Conservation (phyloP, 768 basidiomycete species). For the Podaxis carcinomalis region DNA sequence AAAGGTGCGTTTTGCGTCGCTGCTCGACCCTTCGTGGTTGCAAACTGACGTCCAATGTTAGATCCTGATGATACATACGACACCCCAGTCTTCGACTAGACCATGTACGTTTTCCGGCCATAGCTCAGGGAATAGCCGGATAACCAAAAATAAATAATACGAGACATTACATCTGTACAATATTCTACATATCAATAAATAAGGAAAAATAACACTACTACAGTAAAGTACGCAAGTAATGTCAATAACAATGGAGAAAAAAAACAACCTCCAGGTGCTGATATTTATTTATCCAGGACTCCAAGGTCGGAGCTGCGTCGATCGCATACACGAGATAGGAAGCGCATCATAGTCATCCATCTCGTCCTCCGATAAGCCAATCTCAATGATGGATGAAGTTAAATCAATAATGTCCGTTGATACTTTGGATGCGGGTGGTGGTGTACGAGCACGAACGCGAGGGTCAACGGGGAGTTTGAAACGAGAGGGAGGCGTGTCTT, state of each 20-base stretch:
- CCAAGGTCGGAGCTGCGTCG: conserved; percentile 4
- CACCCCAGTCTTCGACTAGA: conserved; percentile 38
- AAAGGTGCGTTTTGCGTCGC: conserved; percentile 35
- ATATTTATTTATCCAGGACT: neutral
- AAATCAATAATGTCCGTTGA: neutral
- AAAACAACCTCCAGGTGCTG: neutral
- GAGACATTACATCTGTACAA: neutral
- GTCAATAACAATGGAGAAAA: neutral
- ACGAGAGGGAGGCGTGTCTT: conserved; percentile 9
- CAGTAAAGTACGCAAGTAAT: neutral
- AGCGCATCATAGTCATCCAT: neutral
- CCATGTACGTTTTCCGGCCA: neutral
- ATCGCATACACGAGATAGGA: conserved; percentile 6
- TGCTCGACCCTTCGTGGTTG: neutral
- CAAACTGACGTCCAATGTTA: conserved; percentile 15
- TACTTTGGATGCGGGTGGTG: neutral
- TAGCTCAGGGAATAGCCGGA: neutral
- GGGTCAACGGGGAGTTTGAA: neutral
- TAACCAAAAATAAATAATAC: neutral
- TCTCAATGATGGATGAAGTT: conserved; percentile 2
- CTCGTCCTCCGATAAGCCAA: conserved; percentile 6
- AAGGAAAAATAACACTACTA: neutral
- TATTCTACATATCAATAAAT: neutral
- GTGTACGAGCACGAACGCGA: neutral
- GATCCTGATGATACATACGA: conserved; percentile 44